Evolutionary conservation across 2,329 filamentous ascomycete genomes (phyloP), one percentile per base, ranked within the genome.

Genomic region (Apiospora pterosperma): DNA sequence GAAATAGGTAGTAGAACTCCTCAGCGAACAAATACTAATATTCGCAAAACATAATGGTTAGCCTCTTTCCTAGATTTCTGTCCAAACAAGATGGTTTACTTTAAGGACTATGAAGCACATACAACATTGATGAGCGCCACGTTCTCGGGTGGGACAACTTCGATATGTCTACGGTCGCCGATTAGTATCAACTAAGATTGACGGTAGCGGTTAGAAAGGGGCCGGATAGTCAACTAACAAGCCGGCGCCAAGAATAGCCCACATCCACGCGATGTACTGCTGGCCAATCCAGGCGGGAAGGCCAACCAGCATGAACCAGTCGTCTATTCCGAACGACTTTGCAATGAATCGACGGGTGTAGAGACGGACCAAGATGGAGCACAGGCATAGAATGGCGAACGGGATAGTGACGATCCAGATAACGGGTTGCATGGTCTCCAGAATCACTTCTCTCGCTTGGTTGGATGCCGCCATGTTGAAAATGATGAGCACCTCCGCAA

Each of bases 1-100:
- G 69, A 25, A 67, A 68, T 42, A 73, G 69, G 62, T 76, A 76
- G 58, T 68, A 73, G 12, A 76, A 64, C 36, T 76, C 75, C 55
- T 76, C 73, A 19, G 71, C 67, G 23, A 76, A 76, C 7, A 76
- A 68, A 39, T 66, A 70, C 68, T 72, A 34, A 3, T 25, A 23
- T 41, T 31, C 14, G 52, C 5, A 21, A 21, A 42, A 3, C 39
- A 3, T 21, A 5, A 21, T 23, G n/a, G 39, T 42, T 10, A 42
- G 39, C 5, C 39, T n/a, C 19, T 3, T n/a, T n/a, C 19, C 2
- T 10, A 10, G 4, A 42, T 7, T 0, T 21, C 3, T 5, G 7
- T 6, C 19, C 39, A 21, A 21, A 19, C 14, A 14, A 16, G 36
- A 3, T 39, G 36, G 14, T 12, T 19, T 19, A 6, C 5, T 19